These are phyloP conservation scores for Quercus lobata DNA, from an alignment of 331 rosid genomes.

Conservation along the genomic window DNA sequence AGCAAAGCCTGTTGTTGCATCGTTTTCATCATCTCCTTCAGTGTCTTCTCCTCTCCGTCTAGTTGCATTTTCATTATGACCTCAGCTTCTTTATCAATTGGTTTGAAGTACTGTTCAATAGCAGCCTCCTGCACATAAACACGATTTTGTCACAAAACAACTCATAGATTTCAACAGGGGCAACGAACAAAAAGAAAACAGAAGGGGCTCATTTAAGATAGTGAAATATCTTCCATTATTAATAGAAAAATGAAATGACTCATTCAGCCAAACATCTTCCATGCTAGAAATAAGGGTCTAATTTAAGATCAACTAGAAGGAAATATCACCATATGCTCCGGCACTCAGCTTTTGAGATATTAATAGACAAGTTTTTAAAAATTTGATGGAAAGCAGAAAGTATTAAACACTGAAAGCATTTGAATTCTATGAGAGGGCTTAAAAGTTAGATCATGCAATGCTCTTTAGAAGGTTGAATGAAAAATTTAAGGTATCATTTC, in stretches of 20 bases:
- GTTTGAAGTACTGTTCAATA: conserved; percentile 86
- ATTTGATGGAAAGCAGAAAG: too few relatives aligned
- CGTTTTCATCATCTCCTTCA: conserved; percentile 42
- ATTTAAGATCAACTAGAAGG: not conserved
- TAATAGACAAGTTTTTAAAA: too few relatives aligned
- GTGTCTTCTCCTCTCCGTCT: conserved; percentile 3
- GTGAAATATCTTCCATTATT: not conserved
- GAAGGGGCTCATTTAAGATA: too few relatives aligned
- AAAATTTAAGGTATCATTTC: too few relatives aligned
- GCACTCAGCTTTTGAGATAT: not conserved
- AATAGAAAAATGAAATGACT: too few relatives aligned
- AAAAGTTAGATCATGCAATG: too few relatives aligned
- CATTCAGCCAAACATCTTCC: not conserved
- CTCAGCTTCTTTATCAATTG: conserved; percentile 75
- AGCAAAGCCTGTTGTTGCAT: conserved; percentile 63
- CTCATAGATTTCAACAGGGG: not conserved
- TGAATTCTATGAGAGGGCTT: too few relatives aligned
- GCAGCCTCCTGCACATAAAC: conserved; percentile 59
- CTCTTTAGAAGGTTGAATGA: too few relatives aligned
- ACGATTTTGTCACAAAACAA: conserved; percentile 17
- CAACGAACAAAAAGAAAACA: conserved; percentile 10
- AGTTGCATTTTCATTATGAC: conserved; percentile 42
- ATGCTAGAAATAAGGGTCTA: not conserved
- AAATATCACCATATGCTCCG: not conserved
- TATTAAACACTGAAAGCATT: too few relatives aligned